Base-by-base conservation (phyloP, 2,329 filamentous ascomycete genomes). In the Stagonosporopsis vannaccii region DNA sequence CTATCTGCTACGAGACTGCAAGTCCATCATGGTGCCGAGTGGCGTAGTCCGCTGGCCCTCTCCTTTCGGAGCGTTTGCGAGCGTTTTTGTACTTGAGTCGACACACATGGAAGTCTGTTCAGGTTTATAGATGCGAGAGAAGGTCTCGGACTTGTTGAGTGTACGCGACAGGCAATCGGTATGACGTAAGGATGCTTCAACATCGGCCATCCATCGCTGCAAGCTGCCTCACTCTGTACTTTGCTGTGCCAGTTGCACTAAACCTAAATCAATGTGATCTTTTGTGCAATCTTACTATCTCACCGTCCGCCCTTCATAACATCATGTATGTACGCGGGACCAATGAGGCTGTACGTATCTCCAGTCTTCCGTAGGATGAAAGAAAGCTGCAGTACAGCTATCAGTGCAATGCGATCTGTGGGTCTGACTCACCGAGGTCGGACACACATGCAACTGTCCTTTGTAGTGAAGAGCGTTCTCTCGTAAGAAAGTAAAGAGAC, bases 391-490 rank as follows among this genome's bases (percentile, higher is more conserved):
- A 43, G 37, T 42, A 58, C 56, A 17, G 40, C 26, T 9, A 56
- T 48, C 42, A 59, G 39, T 37, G 42, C 56, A 7, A 59, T 33
- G 12, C 12, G 32, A 22, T 59, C 56, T 8, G 39, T 42, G 13
- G 45, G 20, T 32, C 22, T 37, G 7, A 23, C n/a, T 35, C 25
- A 42, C 3, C 46, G 45, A 5, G 45, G 56, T 12, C 50, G 46
- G 3, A 59, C 20, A 6, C 51, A 51, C n/a, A 54, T 46, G 32
- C 51, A 50, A 12, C 41, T 40, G 37, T 44, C 26, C 4, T 33
- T 55, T 2, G 51, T 59, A 12, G 44, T 54, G 28, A 58, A 58
- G 6, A 54, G 35, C 5, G 56, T 54, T 20, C 45, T 43, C 3
- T 58, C 45, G 25, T 58, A 58, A 2, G 56, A 54, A 5, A 44